phyloP scores from a whole-genome alignment of 139 green algal genomes.

The Spirogloea muscicola region DNA sequence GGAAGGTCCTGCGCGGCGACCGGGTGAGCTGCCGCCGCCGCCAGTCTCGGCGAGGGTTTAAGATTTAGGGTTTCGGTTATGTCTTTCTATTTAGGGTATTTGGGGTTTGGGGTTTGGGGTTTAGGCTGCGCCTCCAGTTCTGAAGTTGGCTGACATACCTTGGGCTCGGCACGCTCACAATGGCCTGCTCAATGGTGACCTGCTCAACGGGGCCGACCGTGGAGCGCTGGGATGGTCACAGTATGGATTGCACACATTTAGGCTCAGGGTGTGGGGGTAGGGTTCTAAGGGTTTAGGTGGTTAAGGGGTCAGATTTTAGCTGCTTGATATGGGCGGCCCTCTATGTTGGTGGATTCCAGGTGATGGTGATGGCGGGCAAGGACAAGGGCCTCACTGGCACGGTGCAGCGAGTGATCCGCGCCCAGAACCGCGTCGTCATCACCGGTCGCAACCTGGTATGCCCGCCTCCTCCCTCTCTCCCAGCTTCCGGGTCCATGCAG shows the following conservation, averaged over 20 bases:
- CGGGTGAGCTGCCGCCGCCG: slow-evolving; percentile 5
- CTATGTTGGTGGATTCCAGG: slow-evolving; percentile 17
- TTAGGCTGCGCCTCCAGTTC: background rate
- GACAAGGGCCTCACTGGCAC: slow-evolving; percentile 64
- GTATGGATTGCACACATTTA: background rate
- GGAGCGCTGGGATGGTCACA: background rate
- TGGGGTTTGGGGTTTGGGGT: too few relatives aligned
- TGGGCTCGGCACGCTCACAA: background rate
- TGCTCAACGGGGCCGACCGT: background rate
- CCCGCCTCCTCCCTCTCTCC: too few relatives aligned
- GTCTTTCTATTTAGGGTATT: too few relatives aligned
- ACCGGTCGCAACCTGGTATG: slow-evolving; percentile 74
- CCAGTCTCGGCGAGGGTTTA: background rate
- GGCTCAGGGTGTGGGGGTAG: background rate
- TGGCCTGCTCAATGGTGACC: background rate
- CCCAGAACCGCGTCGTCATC: slow-evolving; percentile 59
- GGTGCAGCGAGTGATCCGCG: slow-evolving; percentile 49
- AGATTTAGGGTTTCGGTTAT: too few relatives aligned
- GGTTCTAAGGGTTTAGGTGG: background rate
- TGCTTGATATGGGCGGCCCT: background rate
- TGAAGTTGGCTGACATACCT: background rate
- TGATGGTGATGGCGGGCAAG: slow-evolving; percentile 68
- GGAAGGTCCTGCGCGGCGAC: slow-evolving; percentile 37
- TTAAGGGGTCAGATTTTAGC: background rate
- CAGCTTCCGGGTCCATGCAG: too few relatives aligned